Base-by-base conservation (phyloP, 2,329 filamentous ascomycete species). In the Cladosporium halotolerans region DNA sequence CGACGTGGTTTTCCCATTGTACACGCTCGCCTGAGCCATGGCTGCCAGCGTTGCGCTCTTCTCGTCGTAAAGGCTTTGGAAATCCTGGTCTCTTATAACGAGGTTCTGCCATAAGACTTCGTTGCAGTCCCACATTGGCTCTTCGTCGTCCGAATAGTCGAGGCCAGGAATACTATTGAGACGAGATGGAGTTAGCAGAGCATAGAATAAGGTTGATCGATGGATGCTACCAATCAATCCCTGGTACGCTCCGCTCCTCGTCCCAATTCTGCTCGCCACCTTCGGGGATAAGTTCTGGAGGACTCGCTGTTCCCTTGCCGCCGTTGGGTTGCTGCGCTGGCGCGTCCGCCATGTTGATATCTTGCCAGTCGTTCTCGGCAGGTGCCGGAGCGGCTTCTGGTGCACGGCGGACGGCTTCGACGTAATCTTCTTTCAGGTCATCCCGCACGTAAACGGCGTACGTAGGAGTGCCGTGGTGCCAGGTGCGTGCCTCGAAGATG, bases 381-480 rank as follows among this genome's bases (percentile, higher is more conserved):
- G 13, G 39, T 13, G 31, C 14, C 3, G 40, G 32, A 5, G 32
- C 38, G 9, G 9, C 10, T 40, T 66, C 63, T 3, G 64, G 67
- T 9, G 55, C 55, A 9, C 68, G 64, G 51, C 68, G 68, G 3
- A 70, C 58, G 5, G 68, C 63, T 52, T 84, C 73, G 3, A 82
- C 80, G 16, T 83, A 66, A 11, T 80, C 69, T 42, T 82, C 75
- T 14, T 83, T 84, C 61, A 80, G 72, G 33, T 81, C 74, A 49
- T 87, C 86, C 41, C 80, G 78, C n/a, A 95, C 84, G 63, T 95
- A 95, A 40, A 90, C 89, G 18, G 93, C 78, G 66, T 87, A 89
- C 66, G 89, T 90, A 2, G 89, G 89, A 45, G 89, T 91, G 4
- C 89, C 88, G 0, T 80, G 70, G 72, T 84, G 71, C 58, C 69